A percentile compares a stretch with the other conserved stretches of the same genome.
Evolutionary conservation across 371 early-diverging fungal species (phyloP).

Genomic region (Mortierella sp.): DNA sequence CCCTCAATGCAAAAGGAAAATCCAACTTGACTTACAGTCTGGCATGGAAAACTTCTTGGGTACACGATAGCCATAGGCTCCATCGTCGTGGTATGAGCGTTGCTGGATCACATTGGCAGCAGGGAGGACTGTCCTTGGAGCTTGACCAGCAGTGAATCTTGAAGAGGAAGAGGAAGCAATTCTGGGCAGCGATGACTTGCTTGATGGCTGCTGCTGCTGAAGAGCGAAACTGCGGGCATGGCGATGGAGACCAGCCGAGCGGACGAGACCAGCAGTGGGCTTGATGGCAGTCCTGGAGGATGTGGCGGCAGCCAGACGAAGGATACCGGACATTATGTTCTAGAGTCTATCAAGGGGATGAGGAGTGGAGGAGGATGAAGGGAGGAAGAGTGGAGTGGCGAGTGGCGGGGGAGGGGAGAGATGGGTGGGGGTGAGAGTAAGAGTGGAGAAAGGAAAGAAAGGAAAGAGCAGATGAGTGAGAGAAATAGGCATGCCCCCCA

Average conservation of each 20-base stretch:
- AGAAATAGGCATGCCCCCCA: slow-evolving; percentile 6
- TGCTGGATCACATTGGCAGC: slow-evolving; percentile 26
- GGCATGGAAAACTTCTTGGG: slow-evolving; percentile 74
- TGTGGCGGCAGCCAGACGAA: slow-evolving; percentile 40
- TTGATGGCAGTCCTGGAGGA: slow-evolving; percentile 29
- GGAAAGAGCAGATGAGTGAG: slow-evolving; percentile 1
- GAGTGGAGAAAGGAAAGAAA: neutral
- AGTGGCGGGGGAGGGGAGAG: slow-evolving; percentile 1
- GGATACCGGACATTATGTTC: slow-evolving; percentile 45
- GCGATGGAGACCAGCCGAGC: slow-evolving; percentile 43
- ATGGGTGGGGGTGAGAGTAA: slow-evolving; percentile 1
- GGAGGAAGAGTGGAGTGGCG: neutral
- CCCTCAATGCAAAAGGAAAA: no score
- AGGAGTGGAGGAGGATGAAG: slow-evolving; percentile 6
- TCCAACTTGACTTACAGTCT: slow-evolving; percentile 68
- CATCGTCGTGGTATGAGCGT: slow-evolving; percentile 76
- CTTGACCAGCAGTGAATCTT: slow-evolving; percentile 12
- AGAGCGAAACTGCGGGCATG: no score
- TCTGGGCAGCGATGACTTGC: slow-evolving; percentile 18
- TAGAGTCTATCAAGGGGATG: neutral
- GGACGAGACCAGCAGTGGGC: slow-evolving; percentile 21
- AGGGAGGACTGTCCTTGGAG: slow-evolving; percentile 17
- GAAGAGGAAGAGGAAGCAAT: slow-evolving; percentile 11
- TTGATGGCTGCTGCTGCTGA: slow-evolving; percentile 19
- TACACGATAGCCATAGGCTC: slow-evolving; percentile 86